Conservation (phyloP, 2,329 filamentous ascomycete genomes). For the Aspergillus pseudoterreus region DNA sequence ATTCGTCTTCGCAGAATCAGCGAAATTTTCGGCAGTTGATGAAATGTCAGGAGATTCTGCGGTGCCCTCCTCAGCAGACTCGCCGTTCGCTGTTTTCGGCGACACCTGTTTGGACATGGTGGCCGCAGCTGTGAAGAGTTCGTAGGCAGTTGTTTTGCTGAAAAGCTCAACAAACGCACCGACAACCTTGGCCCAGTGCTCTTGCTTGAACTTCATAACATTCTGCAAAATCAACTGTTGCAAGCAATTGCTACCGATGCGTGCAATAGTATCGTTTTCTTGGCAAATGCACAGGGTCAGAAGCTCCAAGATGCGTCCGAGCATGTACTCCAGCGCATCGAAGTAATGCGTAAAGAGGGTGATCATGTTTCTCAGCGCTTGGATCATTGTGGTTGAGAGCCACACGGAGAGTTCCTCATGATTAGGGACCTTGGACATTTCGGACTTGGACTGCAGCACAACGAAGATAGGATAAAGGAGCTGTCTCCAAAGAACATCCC, state of each 20-base stretch:
- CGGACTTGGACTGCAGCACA: conserved; percentile 90
- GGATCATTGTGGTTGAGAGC: conserved; percentile 99
- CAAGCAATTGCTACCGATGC: conserved; percentile 96
- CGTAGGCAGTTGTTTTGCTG: conserved; percentile 87
- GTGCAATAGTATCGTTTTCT: conserved; percentile 96
- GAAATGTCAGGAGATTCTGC: conserved; percentile 20
- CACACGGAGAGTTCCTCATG: conserved; percentile 97
- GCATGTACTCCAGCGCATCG: conserved; percentile 92
- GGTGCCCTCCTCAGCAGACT: conserved; percentile 23
- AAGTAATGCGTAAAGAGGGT: conserved; percentile 99
- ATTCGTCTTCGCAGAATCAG: conserved; percentile 26
- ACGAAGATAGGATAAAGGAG: conserved; percentile 98
- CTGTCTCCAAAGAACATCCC: conserved; percentile 97
- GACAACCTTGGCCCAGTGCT: conserved; percentile 93
- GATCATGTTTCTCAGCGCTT: conserved; percentile 97
- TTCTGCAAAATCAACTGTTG: conserved; percentile 97
- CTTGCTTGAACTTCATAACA: conserved; percentile 79
- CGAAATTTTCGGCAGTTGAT: conserved; percentile 18
- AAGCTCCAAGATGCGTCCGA: conserved; percentile 93
- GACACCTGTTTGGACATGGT: conserved; percentile 33
- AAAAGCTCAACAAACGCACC: conserved; percentile 95
- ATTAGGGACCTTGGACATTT: conserved; percentile 92
- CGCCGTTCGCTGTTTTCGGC: conserved; percentile 30
- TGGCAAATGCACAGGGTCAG: conserved; percentile 96
- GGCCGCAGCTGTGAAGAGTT: conserved; percentile 82